Base-by-base conservation (phyloP, 345 rosid species). In the Linum trigynum region DNA sequence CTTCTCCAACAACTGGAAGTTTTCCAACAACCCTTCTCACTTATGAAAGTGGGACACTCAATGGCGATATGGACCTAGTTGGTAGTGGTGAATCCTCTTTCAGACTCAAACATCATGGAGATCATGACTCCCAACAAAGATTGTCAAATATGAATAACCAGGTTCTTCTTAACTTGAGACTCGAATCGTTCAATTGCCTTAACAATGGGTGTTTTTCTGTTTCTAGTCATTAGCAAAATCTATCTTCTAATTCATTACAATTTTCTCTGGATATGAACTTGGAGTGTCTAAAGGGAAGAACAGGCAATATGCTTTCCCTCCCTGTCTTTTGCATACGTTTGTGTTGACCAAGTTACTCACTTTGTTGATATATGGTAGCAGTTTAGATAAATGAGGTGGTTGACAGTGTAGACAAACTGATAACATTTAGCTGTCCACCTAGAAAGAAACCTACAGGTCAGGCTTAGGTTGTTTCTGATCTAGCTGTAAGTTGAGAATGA, bases 1-100 rank as follows among this genome's bases (percentile, higher is more conserved):
- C 87, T 17, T 92, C 97, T 72, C 97, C 98, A 3, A 92, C 98
- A 38, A 90, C 97, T 2, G 97, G 97, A 65, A 88, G 84, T 42
- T 85, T 90, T 67, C 75, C 70, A 2, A 15, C 75, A 9, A 65
- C 79, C 38, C 56, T 63, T 35, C 69, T 65, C 15, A 61, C 64
- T 66, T 70, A 64, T 64, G 84, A 73, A 53, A 58, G 56, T 75
- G 61, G 55, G n/a, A 7, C 73, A 75, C 62, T 40, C 55, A 67
- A 45, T 61, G 23, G 39, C 16, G 74, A 74, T 16, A 66, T 60
- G 8, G 69, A 74, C 5, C 57, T 32, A 62, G 71, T 68, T 53
- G 39, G 38, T 12, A 48, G 48, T 57, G 50, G 40, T 15, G 64
- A 55, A 48, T 62, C 60, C 38, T 65, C 69, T 57, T 71, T 75